phyloP scores from a whole-genome alignment of 768 basidiomycete species.

The Tricholoma hemisulphureum region DNA sequence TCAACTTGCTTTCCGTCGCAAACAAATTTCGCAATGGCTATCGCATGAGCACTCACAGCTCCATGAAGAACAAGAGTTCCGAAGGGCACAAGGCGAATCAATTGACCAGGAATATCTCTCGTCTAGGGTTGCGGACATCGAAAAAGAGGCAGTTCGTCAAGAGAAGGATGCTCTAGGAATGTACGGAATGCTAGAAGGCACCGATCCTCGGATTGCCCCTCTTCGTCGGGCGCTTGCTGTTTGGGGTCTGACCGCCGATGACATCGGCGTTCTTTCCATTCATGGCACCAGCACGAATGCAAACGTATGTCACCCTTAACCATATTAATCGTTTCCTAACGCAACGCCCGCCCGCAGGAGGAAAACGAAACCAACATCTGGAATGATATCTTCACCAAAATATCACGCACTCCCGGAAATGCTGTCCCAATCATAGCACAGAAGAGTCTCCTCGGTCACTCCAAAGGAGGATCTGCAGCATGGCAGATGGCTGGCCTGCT shows the following conservation, averaged over 20 bases:
- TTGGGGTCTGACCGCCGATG: conserved; percentile 93
- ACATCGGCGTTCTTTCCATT: conserved; percentile 86
- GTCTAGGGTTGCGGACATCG: conserved; percentile 77
- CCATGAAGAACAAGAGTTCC: conserved; percentile 69
- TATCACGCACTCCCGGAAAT: conserved; percentile 89
- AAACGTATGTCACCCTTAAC: conserved; percentile 47
- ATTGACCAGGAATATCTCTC: conserved; percentile 70
- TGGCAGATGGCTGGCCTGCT: conserved; percentile 95
- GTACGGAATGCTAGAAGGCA: conserved; percentile 93
- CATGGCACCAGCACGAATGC: conserved; percentile 88
- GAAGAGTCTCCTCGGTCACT: conserved; percentile 95
- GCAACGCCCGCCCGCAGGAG: conserved; percentile 51
- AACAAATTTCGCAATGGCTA: conserved; percentile 94
- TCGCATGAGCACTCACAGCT: conserved; percentile 84
- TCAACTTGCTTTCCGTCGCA: conserved; percentile 93
- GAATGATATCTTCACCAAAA: conserved; percentile 89
- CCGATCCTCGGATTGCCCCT: conserved; percentile 82
- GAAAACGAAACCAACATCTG: conserved; percentile 97
- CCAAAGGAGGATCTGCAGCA: conserved; percentile 98
- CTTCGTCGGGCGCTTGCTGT: conserved; percentile 94
- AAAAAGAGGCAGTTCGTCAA: conserved; percentile 86
- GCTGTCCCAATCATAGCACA: conserved; percentile 98
- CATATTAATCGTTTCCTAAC: neutral
- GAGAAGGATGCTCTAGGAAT: conserved; percentile 91
- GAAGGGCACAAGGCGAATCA: conserved; percentile 49